Base-by-base conservation (phyloP, 495 filamentous ascomycete genomes). In the Oleoguttula mirabilis region DNA sequence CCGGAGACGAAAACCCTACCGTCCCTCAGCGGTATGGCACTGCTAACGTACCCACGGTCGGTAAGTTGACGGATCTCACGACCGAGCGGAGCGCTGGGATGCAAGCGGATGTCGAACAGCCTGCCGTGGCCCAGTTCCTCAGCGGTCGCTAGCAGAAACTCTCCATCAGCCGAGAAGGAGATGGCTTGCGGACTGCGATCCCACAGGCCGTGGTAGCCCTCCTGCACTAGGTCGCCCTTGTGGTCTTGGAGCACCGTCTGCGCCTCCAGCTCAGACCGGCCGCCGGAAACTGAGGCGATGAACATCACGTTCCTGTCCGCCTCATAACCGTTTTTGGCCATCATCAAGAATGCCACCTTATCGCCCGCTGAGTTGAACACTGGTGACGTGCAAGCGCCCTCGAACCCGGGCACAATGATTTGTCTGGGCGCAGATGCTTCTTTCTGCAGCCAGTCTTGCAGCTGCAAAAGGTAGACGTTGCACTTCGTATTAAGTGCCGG, bases 251-350 rank as follows among this genome's bases (percentile, higher is more conserved):
- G n/a, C 8, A 15, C 10, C 16, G 32, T 7, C 7, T 7, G 7
- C 16, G 19, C 8, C 7, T 10, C 32, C 16, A 15, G 10, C 16
- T 35, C 19, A 35, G 32, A 6, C 7, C 19, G 32, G 8, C 7
- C 16, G 7, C 10, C 10, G 7, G 6, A 6, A 14, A 61, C 61
- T 17, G 68, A 52, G 24, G 67, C 66, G 69, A 54, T 44, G 39
- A 95, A 60, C 3, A 94, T 69, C 3, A 82, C 69, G 35, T 87
- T 82, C 60, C 84, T 83, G 64, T 95, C 88, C 8, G 80, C 80
- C 62, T 96, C 88, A 56, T 96, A 94, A 17, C 85, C 84, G 50
- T 80, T 75, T 46, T 76, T 66, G 23, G 79, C 71, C 31, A 86
- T 73, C 27, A 45, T 43, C 14, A 63, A 36, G 47, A 94, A 86